Evolutionary conservation across 2,329 filamentous ascomycete genomes (phyloP), one percentile per base, ranked within the genome.

Genomic region (Lachnellula cervina): DNA sequence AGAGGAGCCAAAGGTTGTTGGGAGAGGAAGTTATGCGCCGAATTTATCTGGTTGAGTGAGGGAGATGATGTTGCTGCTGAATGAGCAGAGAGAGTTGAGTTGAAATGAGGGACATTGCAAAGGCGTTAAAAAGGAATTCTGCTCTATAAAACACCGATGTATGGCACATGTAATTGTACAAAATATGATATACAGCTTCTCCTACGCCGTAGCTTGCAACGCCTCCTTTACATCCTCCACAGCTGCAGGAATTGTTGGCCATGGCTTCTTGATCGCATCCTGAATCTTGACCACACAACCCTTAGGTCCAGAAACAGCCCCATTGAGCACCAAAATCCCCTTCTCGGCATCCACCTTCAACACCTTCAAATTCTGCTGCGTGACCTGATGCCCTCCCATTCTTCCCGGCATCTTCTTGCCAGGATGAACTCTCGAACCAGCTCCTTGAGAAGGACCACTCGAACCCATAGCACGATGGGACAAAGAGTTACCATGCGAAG

Each of bases 351-450:
- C 91, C 35, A 96, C 87, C 77, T 90, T 87, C 71, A 99, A 76
- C 52, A 99, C 85, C 74, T 87, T 89, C 65, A 97, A 76, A 74
- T 96, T 97, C 80, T 97, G 92, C 56, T 94, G 81, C 48, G 94
- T 99, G 54, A 91, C 88, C 64, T 83, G 84, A 73, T 96, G 82
- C 62, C 88, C 89, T 61, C 94, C 94, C 94, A 99, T 97, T 57
- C 90, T 84, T 54, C 94, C 94, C 3, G 94, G 84, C 94, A 99
- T 99, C 76, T 91, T 94, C 83, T 99, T 99, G 58, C 94, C 94
- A 0, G 94, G 94, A 69, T 91, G 77, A 23, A 99, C 93, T 74
- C 94, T 84, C 60, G 90, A 95, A 75, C 94, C 94, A 70, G 88
- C 86, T 62, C 94, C 94, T 74, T 99, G 94, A 65, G 88, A 89